Percentiles rank a stretch among this genome's conserved stretches.
These are phyloP conservation scores for Sporobolomyces pararoseus DNA, from an alignment of 768 basidiomycete genomes.

Conservation along the genomic window DNA sequence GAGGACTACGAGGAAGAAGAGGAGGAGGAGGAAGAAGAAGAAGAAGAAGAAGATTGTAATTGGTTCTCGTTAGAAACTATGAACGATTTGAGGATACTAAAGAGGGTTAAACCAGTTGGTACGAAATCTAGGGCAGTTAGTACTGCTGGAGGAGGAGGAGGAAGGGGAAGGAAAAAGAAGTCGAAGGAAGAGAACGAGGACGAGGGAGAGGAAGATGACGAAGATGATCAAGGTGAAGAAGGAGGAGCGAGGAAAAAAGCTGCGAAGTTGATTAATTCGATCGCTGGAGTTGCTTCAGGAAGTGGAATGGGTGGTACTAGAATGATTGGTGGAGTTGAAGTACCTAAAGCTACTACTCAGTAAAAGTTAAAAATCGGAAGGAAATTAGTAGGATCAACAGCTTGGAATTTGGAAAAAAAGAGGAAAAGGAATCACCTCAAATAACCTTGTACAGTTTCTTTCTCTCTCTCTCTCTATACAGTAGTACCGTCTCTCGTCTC, in stretches of 20 bases:
- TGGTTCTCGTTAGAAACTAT: slow-evolving; percentile 10
- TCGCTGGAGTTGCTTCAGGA: background rate
- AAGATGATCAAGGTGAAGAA: no score
- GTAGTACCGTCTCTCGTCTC: no score
- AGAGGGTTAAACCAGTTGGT: slow-evolving; percentile 3
- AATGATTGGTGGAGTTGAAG: background rate
- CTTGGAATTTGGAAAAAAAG: background rate
- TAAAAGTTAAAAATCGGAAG: background rate
- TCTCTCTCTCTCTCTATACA: no score
- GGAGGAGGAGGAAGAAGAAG: slow-evolving; percentile 7
- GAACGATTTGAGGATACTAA: background rate
- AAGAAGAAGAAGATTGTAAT: background rate
- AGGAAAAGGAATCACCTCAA: no score
- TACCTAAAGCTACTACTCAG: no score
- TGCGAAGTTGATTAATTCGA: background rate
- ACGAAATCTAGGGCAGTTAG: no score
- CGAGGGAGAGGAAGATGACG: no score
- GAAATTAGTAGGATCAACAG: background rate
- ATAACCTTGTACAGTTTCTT: background rate
- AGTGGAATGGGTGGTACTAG: background rate
- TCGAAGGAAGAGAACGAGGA: background rate
- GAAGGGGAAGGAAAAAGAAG: background rate
- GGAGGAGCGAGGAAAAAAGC: no score
- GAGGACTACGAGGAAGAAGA: background rate
- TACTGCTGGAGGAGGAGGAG: background rate